Conservation (phyloP, 441 rosid species). For the Gossypium gossypioides region DNA sequence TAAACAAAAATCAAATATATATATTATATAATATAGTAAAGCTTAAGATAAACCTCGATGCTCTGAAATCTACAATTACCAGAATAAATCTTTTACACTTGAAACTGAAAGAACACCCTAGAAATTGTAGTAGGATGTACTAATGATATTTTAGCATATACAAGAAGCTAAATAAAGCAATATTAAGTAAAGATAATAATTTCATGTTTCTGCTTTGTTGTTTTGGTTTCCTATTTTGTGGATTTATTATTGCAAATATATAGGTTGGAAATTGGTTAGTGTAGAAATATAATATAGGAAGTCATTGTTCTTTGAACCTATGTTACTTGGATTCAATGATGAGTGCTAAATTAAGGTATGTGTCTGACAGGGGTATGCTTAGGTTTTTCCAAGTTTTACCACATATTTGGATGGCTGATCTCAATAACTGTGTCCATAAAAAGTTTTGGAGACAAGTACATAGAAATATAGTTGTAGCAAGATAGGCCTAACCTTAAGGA, state of each 20-base stretch:
- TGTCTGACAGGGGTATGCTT: not conserved
- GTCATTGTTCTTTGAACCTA: not conserved
- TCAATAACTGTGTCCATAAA: not conserved
- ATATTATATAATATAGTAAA: not conserved
- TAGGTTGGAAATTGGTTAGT: not conserved
- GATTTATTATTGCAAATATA: not conserved
- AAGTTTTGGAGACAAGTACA: not conserved
- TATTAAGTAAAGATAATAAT: not conserved
- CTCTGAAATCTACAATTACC: not conserved
- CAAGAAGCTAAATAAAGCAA: not conserved
- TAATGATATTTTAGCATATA: not conserved
- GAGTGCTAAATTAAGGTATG: not conserved
- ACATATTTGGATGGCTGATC: not conserved
- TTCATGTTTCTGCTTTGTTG: not conserved
- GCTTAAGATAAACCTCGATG: not conserved
- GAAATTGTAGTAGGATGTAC: not conserved
- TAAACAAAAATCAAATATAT: not conserved
- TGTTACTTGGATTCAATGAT: not conserved
- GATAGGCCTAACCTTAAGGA: not conserved
- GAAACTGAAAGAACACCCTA: not conserved
- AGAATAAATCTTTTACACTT: not conserved
- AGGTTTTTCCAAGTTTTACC: not conserved
- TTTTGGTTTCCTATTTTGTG: slow-evolving; percentile 2
- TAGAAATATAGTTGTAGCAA: not conserved
- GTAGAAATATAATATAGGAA: not conserved